Evolutionary conservation across 495 filamentous ascomycete species (phyloP).

Genomic region (Thozetella sp.): DNA sequence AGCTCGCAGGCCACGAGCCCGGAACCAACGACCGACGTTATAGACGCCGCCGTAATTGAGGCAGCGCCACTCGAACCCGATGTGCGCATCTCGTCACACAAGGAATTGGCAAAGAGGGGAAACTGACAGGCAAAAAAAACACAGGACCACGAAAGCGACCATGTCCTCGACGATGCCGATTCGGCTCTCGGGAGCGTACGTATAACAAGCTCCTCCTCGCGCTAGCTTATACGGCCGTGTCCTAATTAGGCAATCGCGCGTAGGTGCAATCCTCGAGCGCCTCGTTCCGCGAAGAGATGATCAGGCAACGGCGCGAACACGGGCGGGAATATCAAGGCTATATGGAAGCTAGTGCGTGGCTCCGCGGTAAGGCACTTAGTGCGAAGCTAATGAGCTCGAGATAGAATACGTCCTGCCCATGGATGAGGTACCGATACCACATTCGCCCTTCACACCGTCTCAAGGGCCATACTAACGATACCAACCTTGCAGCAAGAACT

Average conservation of each 20-base stretch:
- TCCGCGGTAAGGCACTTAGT: too few relatives aligned
- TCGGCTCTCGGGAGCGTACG: slow-evolving; percentile 2
- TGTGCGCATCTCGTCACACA: too few relatives aligned
- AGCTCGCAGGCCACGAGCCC: too few relatives aligned
- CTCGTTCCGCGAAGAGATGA: slow-evolving; percentile 11
- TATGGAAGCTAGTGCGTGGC: slow-evolving; percentile 10
- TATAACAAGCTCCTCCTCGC: neutral
- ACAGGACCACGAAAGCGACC: neutral
- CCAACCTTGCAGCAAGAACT: slow-evolving; percentile 9
- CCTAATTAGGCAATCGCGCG: too few relatives aligned
- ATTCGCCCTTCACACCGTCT: neutral
- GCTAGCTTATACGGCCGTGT: too few relatives aligned
- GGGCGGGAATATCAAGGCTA: slow-evolving; percentile 10
- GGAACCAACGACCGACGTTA: too few relatives aligned
- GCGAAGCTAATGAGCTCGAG: neutral
- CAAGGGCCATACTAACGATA: neutral
- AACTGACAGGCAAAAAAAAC: neutral
- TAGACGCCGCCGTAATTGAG: too few relatives aligned
- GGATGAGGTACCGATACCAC: slow-evolving; percentile 7
- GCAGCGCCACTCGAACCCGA: too few relatives aligned
- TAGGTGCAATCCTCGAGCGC: slow-evolving; percentile 13
- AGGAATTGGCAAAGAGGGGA: neutral
- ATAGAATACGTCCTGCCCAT: slow-evolving; percentile 14
- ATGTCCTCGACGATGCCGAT: slow-evolving; percentile 3
- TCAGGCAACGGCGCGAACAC: slow-evolving; percentile 9